These are phyloP conservation scores for Aspergillus sp. DNA, from an alignment of 2,329 filamentous ascomycete genomes.

Conservation along the genomic window DNA sequence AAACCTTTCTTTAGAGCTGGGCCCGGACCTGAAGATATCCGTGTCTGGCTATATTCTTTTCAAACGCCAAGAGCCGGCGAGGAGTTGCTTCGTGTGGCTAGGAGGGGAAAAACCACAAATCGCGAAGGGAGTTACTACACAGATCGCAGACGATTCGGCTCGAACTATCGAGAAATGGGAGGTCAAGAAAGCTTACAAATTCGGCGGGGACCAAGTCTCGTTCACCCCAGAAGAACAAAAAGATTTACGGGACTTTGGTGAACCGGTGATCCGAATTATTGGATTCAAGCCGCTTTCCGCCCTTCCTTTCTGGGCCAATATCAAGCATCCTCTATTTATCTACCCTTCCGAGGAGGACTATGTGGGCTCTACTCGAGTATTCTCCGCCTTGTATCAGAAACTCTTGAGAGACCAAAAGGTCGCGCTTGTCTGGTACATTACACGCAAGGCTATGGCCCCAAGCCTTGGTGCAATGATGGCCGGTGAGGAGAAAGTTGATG, in stretches of 20 bases:
- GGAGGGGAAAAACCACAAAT: constrained; percentile 84
- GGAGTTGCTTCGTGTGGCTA: constrained; percentile 84
- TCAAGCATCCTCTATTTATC: constrained; percentile 85
- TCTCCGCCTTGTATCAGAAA: constrained; percentile 87
- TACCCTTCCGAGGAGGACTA: constrained; percentile 90
- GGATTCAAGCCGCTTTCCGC: constrained; percentile 83
- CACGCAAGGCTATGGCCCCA: constrained; percentile 76
- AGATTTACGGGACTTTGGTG: constrained; percentile 74
- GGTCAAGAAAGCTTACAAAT: constrained; percentile 90
- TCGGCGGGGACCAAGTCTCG: constrained; percentile 83
- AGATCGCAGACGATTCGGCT: constrained; percentile 74
- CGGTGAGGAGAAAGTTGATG: constrained; percentile 65
- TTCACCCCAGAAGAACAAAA: constrained; percentile 85
- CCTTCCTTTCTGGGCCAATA: constrained; percentile 79
- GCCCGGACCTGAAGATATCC: constrained; percentile 79
- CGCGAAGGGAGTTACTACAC: constrained; percentile 69
- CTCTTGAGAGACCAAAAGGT: constrained; percentile 76
- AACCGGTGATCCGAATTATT: constrained; percentile 80
- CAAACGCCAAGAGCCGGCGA: constrained; percentile 76
- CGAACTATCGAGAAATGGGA: constrained; percentile 76
- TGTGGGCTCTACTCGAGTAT: constrained; percentile 88
- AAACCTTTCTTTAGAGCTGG: constrained; percentile 82
- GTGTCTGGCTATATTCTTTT: constrained; percentile 91
- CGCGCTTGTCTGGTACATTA: constrained; percentile 85
- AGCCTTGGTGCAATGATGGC: constrained; percentile 79